Percentiles rank a stretch among this genome's conserved stretches.
These are phyloP conservation scores for Quercus engelmannii DNA, from an alignment of 306 rosid species.

Conservation along the genomic window DNA sequence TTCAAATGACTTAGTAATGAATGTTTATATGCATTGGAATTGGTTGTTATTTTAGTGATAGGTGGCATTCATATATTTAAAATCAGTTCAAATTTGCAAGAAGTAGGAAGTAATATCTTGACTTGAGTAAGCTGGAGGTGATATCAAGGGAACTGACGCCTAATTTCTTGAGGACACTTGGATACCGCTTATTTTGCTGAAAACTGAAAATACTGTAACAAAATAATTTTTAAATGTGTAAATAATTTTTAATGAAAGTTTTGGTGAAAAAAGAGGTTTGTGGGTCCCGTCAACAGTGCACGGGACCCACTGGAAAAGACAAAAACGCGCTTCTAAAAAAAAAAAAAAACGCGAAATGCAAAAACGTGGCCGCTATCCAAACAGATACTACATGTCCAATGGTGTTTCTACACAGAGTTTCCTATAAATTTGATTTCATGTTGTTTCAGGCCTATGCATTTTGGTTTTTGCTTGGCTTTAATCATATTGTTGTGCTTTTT, in stretches of 20 bases:
- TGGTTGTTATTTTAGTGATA: neutral
- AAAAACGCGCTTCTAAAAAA: too few relatives aligned
- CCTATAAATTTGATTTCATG: neutral
- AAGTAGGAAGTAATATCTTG: neutral
- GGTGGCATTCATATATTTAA: neutral
- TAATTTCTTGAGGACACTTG: neutral
- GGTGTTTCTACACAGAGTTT: neutral
- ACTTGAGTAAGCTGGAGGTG: neutral
- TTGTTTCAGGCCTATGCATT: neutral
- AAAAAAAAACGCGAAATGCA: too few relatives aligned
- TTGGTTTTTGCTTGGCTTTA: neutral
- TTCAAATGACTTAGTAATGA: too few relatives aligned
- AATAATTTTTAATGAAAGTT: too few relatives aligned
- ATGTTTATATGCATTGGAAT: neutral
- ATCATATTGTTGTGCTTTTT: neutral
- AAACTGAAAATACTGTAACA: too few relatives aligned
- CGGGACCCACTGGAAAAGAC: too few relatives aligned
- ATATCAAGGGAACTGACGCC: neutral
- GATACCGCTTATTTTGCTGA: too few relatives aligned
- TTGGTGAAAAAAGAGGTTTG: too few relatives aligned
- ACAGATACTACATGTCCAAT: neutral
- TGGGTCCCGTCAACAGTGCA: too few relatives aligned
- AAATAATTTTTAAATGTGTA: too few relatives aligned
- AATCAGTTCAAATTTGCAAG: neutral
- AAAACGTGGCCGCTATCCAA: too few relatives aligned